phyloP scores from a whole-genome alignment of 208 protist genomes.

The Lotmaria passim region DNA sequence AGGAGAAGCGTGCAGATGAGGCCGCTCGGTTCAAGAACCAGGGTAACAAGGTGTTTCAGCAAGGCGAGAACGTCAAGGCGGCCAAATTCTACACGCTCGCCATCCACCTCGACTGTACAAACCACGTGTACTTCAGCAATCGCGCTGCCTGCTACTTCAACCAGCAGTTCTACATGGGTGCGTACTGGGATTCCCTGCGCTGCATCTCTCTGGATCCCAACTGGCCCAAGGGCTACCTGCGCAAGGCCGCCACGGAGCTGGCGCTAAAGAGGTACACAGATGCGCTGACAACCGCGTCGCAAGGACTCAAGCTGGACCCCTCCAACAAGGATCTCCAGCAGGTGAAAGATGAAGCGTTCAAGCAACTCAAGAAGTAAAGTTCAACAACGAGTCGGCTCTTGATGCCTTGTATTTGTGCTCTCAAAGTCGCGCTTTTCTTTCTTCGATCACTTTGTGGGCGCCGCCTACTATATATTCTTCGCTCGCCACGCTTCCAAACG shows the following conservation, averaged over 20 bases:
- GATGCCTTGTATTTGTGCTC: conserved; percentile 1
- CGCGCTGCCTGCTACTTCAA: conserved; percentile 93
- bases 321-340: conserved; percentile 71
- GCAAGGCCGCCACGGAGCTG: conserved; percentile 81
- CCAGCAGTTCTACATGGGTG: conserved; percentile 76
- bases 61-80: conserved; percentile 90
- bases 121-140: conserved; percentile 94
- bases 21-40: conserved; percentile 82
- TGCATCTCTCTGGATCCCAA: conserved; percentile 83
- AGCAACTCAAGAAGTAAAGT: conserved; percentile 44
- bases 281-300: conserved; percentile 53
- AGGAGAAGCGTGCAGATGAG: conserved; percentile 60
- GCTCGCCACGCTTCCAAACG: too few relatives aligned
- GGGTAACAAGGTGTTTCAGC: conserved; percentile 90
- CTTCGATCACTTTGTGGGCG: conserved; percentile 10
- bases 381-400: too few relatives aligned
- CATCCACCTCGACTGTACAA: conserved; percentile 85
- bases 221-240: conserved; percentile 94
- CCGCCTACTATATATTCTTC: too few relatives aligned
- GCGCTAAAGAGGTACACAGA: conserved; percentile 73
- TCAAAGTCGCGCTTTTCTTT: neutral
- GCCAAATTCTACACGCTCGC: conserved; percentile 93
- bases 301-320: conserved; percentile 70
- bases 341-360: conserved; percentile 67
- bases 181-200: conserved; percentile 89